Percentiles rank a stretch among this genome's conserved stretches.
These are phyloP conservation scores for Phalaenopsis equestris DNA, from an alignment of 106 monocot genomes.

Conservation along the genomic window DNA sequence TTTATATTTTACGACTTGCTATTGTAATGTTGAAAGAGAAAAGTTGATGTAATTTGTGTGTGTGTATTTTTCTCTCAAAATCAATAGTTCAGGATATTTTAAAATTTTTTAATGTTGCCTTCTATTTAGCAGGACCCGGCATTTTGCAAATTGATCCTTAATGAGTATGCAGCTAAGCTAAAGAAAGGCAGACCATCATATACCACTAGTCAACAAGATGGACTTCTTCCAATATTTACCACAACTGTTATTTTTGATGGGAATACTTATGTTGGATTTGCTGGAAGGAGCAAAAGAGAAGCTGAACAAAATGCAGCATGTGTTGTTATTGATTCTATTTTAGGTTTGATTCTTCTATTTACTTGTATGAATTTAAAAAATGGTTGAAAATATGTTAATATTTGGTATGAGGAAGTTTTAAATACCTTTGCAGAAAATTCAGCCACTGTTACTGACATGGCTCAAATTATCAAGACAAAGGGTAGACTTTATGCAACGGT, in stretches of 20 bases:
- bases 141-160: slow-evolving; percentile 57
- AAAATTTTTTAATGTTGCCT: not conserved
- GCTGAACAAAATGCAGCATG: slow-evolving; percentile 63
- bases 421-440: slow-evolving; percentile 29
- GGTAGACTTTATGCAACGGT: slow-evolving; percentile 11
- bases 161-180: slow-evolving; percentile 51
- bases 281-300: slow-evolving; percentile 50
- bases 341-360: slow-evolving; percentile 26
- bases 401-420: not conserved
- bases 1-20: not conserved
- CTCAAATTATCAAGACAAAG: slow-evolving; percentile 42
- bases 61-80: no score
- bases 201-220: slow-evolving; percentile 13
- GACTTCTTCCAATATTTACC: slow-evolving; percentile 21
- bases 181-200: slow-evolving; percentile 28
- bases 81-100: no score
- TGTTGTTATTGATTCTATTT: slow-evolving; percentile 40
- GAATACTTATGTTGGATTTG: slow-evolving; percentile 26
- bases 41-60: not conserved
- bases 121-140: slow-evolving; percentile 23
- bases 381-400: slow-evolving; percentile 10
- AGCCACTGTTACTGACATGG: slow-evolving; percentile 15
- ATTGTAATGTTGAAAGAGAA: not conserved
- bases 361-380: not conserved
- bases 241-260: slow-evolving; percentile 37